Percentiles rank a stretch among this genome's conserved stretches.
phyloP scores from a whole-genome alignment of 192 early-diverging fungal species.

The Coemansia sp. region DNA sequence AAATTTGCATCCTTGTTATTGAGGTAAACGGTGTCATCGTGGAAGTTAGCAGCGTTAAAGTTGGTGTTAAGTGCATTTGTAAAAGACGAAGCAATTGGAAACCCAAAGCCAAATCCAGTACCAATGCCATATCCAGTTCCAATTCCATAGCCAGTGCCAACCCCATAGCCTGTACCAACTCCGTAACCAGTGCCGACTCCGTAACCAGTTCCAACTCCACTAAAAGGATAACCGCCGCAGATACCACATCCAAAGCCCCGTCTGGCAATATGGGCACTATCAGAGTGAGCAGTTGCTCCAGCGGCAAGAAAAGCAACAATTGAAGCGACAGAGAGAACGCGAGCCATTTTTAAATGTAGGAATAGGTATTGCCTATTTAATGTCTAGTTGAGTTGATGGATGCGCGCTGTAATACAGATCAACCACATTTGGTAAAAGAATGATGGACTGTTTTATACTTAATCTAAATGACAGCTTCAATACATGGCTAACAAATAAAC shows the following conservation, averaged over 20 bases:
- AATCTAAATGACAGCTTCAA: neutral
- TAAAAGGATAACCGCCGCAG: too few species aligned
- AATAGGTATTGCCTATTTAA: neutral
- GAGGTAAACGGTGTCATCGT: slow-evolving; percentile 17
- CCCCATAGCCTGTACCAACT: too few species aligned
- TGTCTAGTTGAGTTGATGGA: neutral
- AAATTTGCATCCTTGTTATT: slow-evolving; percentile 16
- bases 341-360: neutral
- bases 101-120: slow-evolving; percentile 7
- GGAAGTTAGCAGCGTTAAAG: slow-evolving; percentile 13
- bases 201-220: neutral
- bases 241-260: neutral
- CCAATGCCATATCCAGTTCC: too few species aligned
- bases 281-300: neutral
- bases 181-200: neutral
- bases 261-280: neutral
- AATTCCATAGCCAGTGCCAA: too few species aligned
- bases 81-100: slow-evolving; percentile 14
- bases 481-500: neutral
- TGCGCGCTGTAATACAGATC: neutral
- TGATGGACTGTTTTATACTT: neutral
- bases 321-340: neutral
- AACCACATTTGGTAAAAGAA: too few species aligned
- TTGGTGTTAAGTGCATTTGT: slow-evolving; percentile 16
- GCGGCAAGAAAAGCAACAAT: neutral